Percentiles rank a stretch among this genome's conserved stretches.
Conservation (phyloP, 805 yeast genomes). For the Saccharomycopsis microspora region DNA sequence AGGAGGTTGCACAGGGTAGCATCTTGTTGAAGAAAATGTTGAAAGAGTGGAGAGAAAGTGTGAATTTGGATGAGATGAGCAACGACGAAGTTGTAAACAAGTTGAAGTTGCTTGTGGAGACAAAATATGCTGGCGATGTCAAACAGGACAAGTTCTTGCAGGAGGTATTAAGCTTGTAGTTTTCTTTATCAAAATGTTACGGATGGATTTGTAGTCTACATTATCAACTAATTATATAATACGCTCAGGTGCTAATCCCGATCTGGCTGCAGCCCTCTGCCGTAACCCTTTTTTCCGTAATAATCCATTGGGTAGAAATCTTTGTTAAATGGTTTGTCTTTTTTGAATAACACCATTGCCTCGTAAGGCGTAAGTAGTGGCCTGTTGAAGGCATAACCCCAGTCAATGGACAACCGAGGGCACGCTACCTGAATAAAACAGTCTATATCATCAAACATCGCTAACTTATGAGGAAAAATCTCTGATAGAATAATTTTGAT, state of each 20-base stretch:
- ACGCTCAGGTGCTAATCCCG: neutral
- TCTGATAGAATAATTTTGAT: slow-evolving; percentile 82
- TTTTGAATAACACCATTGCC: slow-evolving; percentile 77
- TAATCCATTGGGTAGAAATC: slow-evolving; percentile 91
- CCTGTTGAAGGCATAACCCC: slow-evolving; percentile 96
- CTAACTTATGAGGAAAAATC: slow-evolving; percentile 83
- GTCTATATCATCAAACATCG: slow-evolving; percentile 88
- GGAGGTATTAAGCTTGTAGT: slow-evolving; percentile 30
- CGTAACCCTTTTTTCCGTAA: slow-evolving; percentile 82
- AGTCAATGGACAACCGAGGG: slow-evolving; percentile 89
- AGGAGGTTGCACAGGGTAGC: slow-evolving; percentile 40
- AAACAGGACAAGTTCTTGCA: slow-evolving; percentile 30
- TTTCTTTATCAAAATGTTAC: neutral
- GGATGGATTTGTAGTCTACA: neutral
- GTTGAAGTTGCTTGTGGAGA: slow-evolving; percentile 23
- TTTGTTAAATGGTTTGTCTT: slow-evolving; percentile 55
- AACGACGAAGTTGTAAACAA: slow-evolving; percentile 29
- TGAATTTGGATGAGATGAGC: slow-evolving; percentile 18
- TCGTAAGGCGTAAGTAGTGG: slow-evolving; percentile 94
- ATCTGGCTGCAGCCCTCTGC: slow-evolving; percentile 45
- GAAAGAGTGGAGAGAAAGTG: slow-evolving; percentile 43
- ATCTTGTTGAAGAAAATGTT: slow-evolving; percentile 36
- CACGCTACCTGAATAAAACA: slow-evolving; percentile 97
- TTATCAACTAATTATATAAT: neutral
- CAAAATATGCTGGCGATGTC: slow-evolving; percentile 21